A percentile compares a stretch with the other conserved stretches of the same genome.
Evolutionary conservation across 2,329 filamentous ascomycete genomes (phyloP).

Genomic region (Xylariaceae sp.): DNA sequence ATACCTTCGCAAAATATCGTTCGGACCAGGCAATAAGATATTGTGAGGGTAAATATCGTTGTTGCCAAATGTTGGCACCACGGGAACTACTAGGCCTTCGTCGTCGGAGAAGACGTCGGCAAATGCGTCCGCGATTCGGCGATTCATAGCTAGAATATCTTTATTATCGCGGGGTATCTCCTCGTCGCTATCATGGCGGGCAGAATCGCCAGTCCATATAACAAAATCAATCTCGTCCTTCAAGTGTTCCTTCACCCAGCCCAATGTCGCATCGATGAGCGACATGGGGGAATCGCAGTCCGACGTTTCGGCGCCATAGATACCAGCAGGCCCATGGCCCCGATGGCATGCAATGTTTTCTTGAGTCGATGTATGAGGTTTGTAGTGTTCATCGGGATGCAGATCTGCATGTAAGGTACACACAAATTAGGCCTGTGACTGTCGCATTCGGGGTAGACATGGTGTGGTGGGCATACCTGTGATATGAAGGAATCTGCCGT

Average conservation of each 20-base stretch:
- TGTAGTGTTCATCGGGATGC: conserved; percentile 89
- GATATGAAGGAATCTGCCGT: conserved; percentile 84
- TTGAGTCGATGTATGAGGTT: conserved; percentile 73
- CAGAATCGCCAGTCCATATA: conserved; percentile 90
- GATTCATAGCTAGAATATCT: conserved; percentile 81
- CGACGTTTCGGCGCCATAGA: conserved; percentile 83
- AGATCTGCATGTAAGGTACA: conserved; percentile 66
- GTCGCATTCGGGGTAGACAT: conserved; percentile 7
- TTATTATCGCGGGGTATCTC: conserved; percentile 73
- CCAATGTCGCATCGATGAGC: conserved; percentile 86
- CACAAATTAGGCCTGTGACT: conserved; percentile 11
- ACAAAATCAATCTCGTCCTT: conserved; percentile 86
- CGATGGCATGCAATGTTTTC: conserved; percentile 78
- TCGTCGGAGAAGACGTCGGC: conserved; percentile 70
- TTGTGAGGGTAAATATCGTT: conserved; percentile 98
- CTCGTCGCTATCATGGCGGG: conserved; percentile 88
- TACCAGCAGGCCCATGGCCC: conserved; percentile 75
- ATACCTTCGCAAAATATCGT: conserved; percentile 82
- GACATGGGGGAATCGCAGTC: conserved; percentile 85
- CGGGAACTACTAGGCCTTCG: conserved; percentile 72
- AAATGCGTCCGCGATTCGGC: conserved; percentile 77
- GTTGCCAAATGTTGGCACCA: conserved; percentile 92
- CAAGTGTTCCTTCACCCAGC: conserved; percentile 82
- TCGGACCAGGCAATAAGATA: conserved; percentile 84
- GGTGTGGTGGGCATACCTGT: conserved; percentile 66